phyloP scores from a whole-genome alignment of 2,329 filamentous ascomycete species.

The Botryotinia globosa region DNA sequence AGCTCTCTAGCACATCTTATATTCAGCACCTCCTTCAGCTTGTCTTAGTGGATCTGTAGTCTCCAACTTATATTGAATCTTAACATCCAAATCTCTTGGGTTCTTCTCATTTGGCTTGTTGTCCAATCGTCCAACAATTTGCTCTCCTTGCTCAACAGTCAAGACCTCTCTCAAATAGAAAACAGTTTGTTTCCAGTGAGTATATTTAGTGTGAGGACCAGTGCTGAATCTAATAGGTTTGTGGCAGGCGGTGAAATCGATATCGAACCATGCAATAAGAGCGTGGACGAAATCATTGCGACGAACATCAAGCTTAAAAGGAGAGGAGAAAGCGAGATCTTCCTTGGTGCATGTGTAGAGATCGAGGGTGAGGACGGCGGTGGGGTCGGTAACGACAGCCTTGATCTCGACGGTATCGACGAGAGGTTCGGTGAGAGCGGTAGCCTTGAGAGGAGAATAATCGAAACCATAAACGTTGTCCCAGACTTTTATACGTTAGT shows the following conservation, averaged over 20 bases:
- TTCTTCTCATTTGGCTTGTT: slow-evolving; percentile 94
- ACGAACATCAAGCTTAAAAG: slow-evolving; percentile 73
- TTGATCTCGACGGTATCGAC: slow-evolving; percentile 98
- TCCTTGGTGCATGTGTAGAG: slow-evolving; percentile 83
- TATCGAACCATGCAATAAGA: slow-evolving; percentile 97
- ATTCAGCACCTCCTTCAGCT: slow-evolving; percentile 68
- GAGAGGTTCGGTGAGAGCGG: slow-evolving; percentile 89
- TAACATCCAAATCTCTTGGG: slow-evolving; percentile 90
- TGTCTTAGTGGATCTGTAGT: slow-evolving; percentile 69
- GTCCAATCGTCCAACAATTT: slow-evolving; percentile 67
- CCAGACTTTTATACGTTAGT: slow-evolving; percentile 69
- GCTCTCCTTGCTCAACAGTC: slow-evolving; percentile 85
- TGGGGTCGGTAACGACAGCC: slow-evolving; percentile 91
- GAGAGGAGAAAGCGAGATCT: slow-evolving; percentile 79
- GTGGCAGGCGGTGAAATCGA: slow-evolving; percentile 97
- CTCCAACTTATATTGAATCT: slow-evolving; percentile 76
- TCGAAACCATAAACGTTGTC: slow-evolving; percentile 99
- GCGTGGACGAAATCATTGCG: slow-evolving; percentile 96
- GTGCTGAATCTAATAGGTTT: slow-evolving; percentile 97
- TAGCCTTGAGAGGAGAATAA: slow-evolving; percentile 90
- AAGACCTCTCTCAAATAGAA: slow-evolving; percentile 95
- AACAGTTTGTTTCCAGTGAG: slow-evolving; percentile 99
- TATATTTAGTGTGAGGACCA: slow-evolving; percentile 97
- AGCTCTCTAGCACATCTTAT: slow-evolving; percentile 67
- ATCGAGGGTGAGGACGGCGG: slow-evolving; percentile 80